Percentiles rank a stretch among this genome's conserved stretches.
Conservation (phyloP, 495 filamentous ascomycete genomes). For the Thermochaetoides thermophila region DNA sequence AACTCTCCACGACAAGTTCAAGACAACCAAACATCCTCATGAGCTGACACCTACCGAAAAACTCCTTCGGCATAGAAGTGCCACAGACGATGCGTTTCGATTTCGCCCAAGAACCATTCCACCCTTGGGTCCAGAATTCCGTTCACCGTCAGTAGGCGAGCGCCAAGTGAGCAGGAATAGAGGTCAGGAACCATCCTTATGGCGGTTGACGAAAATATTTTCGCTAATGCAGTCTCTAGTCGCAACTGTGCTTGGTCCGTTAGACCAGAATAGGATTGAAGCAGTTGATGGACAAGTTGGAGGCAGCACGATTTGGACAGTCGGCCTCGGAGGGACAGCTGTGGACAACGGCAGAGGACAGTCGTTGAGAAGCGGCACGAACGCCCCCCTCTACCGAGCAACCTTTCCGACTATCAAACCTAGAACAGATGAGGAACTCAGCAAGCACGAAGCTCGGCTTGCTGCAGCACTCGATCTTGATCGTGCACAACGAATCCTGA, state of each 20-base stretch:
- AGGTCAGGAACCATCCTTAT: constrained; percentile 14
- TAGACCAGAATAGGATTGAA: constrained; percentile 12
- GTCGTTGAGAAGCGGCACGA: constrained; percentile 51
- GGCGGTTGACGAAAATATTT: not conserved
- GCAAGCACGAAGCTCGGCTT: constrained; percentile 59
- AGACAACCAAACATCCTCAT: constrained; percentile 44
- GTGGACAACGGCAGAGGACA: constrained; percentile 48
- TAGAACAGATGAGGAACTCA: constrained; percentile 40
- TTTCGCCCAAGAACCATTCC: constrained; percentile 26
- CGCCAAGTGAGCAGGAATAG: constrained; percentile 15
- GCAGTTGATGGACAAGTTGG: constrained; percentile 36
- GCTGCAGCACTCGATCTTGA: constrained; percentile 79
- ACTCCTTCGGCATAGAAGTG: constrained; percentile 40
- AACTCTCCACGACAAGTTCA: constrained; percentile 40
- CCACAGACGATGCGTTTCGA: constrained; percentile 53
- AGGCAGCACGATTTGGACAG: constrained; percentile 62
- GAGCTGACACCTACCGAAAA: constrained; percentile 47
- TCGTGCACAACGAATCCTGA: constrained; percentile 43
- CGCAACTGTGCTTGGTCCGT: constrained; percentile 24
- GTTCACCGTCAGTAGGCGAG: constrained; percentile 17
- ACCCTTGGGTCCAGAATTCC: constrained; percentile 16
- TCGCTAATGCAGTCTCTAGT: constrained; percentile 1
- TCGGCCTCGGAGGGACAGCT: constrained; percentile 44
- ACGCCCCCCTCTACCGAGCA: constrained; percentile 59
- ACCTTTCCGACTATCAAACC: constrained; percentile 38